A percentile compares a stretch with the other conserved stretches of the same genome.
Conservation (phyloP, 2,329 filamentous ascomycete species). For the Fusarium illudens region DNA sequence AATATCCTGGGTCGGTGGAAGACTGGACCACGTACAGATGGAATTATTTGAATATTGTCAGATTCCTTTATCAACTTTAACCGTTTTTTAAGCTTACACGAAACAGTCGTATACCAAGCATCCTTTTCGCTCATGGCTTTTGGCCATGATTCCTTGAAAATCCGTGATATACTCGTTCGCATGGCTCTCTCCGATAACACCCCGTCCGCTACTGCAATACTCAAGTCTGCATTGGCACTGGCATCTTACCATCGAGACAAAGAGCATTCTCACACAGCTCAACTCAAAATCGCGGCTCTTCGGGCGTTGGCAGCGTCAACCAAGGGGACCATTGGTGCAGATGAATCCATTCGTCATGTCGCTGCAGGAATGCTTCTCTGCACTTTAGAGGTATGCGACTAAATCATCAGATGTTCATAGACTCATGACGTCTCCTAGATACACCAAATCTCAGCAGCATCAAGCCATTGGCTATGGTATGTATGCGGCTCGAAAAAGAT, state of each 20-base stretch:
- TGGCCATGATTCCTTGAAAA: conserved; percentile 10
- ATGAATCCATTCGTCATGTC: conserved; percentile 26
- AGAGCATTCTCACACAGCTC: accelerated
- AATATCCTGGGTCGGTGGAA: background rate
- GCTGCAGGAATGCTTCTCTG: conserved; percentile 31
- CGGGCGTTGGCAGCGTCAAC: conserved; percentile 10
- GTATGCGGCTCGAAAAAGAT: conserved; percentile 26
- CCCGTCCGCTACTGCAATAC: conserved; percentile 16
- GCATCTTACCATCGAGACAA: conserved; percentile 20
- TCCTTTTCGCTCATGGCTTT: conserved; percentile 26
- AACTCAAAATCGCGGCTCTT: conserved; percentile 23
- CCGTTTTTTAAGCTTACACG: background rate
- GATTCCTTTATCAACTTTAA: background rate
- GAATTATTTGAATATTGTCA: conserved; percentile 33
- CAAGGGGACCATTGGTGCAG: background rate
- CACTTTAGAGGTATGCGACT: conserved; percentile 19
- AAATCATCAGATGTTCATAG: accelerated
- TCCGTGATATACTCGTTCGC: conserved; percentile 20
- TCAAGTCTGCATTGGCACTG: conserved; percentile 19
- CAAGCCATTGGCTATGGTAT: conserved; percentile 37
- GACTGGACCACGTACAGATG: conserved; percentile 32
- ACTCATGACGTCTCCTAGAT: conserved; percentile 3
- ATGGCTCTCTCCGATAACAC: conserved; percentile 21
- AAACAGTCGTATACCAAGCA: conserved; percentile 23
- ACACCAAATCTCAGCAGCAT: conserved; percentile 20